Evolutionary conservation across 345 rosid genomes (phyloP), one percentile per base, ranked within the genome.

Genomic region (Trapa incisa): DNA sequence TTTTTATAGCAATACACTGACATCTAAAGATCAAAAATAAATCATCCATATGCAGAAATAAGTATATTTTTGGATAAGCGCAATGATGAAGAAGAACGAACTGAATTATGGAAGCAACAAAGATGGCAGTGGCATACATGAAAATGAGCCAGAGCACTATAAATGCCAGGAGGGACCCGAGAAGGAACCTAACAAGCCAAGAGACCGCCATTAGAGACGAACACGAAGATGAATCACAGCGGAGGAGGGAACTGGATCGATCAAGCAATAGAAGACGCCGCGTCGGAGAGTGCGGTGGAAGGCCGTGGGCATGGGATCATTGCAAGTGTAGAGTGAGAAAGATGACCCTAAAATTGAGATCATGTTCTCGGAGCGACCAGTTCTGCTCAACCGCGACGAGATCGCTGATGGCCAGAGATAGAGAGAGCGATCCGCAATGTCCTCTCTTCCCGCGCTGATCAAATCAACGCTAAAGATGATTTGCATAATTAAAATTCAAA

Each of bases 141-240:
- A 94, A 87, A 74, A 89, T 75, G 78, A 89, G 71, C 96, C 97
- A 94, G 69, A 94, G 77, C 75, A 83, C 72, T 76, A 94, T 77
- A 75, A 86, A 94, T 72, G 80, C 75, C 63, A 86, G 71, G 67
- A 94, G 79, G 84, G 91, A 94, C n/a, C 95, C 95, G 57, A 87
- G 81, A 79, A 94, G 88, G 82, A 91, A 85, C 73, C 85, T 89
- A 65, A 86, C 99, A n/a, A 95, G 97, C 52, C 96, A 91, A 78
- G 86, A 87, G 80, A 86, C 90, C 61, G 85, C 86, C 99, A 94
- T 93, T 73, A 65, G 62, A 37, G 11, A 13, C 13, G 6, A 11
- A 16, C 38, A 17, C 2, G 16, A 9, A 2, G 37, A 54, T 32
- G 13, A 38, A 58, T 58, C 63, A 22, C 60, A 0, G 60, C 15